A percentile compares a stretch with the other conserved stretches of the same genome.
These are phyloP conservation scores for Vigna reflexopilosa DNA, from an alignment of 306 rosid genomes.

Conservation along the genomic window DNA sequence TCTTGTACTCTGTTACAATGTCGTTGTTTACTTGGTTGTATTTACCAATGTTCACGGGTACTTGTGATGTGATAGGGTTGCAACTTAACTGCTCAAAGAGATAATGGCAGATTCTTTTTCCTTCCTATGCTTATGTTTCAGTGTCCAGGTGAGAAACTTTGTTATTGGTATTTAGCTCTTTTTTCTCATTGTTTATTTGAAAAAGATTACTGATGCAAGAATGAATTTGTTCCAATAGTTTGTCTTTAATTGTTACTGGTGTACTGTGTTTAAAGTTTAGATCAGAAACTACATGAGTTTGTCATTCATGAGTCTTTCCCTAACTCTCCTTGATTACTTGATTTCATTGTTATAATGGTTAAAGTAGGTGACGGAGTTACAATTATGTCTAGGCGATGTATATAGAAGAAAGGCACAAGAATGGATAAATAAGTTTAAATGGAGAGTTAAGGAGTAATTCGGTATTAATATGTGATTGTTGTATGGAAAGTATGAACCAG, in stretches of 20 bases:
- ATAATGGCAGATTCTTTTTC: constrained; percentile 66
- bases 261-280: not conserved
- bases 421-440: too few relatives aligned
- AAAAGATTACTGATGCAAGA: not conserved
- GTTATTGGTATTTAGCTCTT: constrained; percentile 45
- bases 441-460: too few relatives aligned
- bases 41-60: constrained; percentile 33
- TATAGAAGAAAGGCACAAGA: too few relatives aligned
- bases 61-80: constrained; percentile 68
- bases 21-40: constrained; percentile 1
- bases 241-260: constrained; percentile 1
- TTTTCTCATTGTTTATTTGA: constrained; percentile 8
- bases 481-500: too few relatives aligned
- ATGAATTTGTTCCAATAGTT: not conserved
- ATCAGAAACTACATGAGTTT: not conserved
- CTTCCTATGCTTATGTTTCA: constrained; percentile 83
- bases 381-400: too few relatives aligned
- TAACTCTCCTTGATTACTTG: too few relatives aligned
- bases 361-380: too few relatives aligned
- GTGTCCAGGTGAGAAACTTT: constrained; percentile 84
- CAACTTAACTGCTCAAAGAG: constrained; percentile 86
- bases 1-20: not conserved
- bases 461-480: too few relatives aligned
- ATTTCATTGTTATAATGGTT: too few relatives aligned
- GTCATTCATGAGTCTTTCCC: too few relatives aligned